Base-by-base conservation (phyloP, 331 rosid species). In the Cydonia oblonga region DNA sequence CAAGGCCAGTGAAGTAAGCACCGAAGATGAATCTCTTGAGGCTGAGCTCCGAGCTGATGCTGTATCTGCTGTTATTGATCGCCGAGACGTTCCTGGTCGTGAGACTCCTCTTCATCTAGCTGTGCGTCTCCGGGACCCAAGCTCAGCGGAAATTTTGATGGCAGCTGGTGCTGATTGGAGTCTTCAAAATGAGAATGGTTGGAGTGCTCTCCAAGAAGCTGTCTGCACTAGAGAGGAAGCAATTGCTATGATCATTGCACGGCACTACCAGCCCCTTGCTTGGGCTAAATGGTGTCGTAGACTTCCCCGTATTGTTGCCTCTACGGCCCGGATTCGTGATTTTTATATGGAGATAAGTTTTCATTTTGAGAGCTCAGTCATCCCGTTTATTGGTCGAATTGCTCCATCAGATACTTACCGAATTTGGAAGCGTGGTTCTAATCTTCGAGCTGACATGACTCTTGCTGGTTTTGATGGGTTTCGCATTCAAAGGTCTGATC, bases 221-320 rank as follows among this genome's bases (percentile, higher is more conserved):
- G 98, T 95, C 23, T 95, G 96, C 82, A 86, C 87, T 9, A 87
- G 97, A 80, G 96, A 95, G 82, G 99, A 95, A 75, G 82, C 90
- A 10, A 91, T 91, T 76, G 97, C 97, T 23, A 82, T 91, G 96
- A 89, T 86, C 26, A 95, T 95, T 75, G 97, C 97, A 5, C 80
- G 96, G 14, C 92, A 91, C 58, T 91, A 89, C 78, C 97, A 91
- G 57, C 96, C 97, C 44, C 84, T 91, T 57, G 96, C 99, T 66
- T 95, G 99, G 99, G 97, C 99, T 57, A 95, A 95, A 84, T 91
- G 99, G 99, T 88, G 97, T 72, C 96, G 99, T 5, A 91, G 99
- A 77, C 96, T 91, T 72, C 99, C 99, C 22, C 91, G 99, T 3
- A 95, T 95, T 65, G 86, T 91, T 72, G 99, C 97, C 66, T 91